A percentile compares a stretch with the other conserved stretches of the same genome.
Conservation (phyloP, 78 protist species). For the Dictyostelium intermedium region DNA sequence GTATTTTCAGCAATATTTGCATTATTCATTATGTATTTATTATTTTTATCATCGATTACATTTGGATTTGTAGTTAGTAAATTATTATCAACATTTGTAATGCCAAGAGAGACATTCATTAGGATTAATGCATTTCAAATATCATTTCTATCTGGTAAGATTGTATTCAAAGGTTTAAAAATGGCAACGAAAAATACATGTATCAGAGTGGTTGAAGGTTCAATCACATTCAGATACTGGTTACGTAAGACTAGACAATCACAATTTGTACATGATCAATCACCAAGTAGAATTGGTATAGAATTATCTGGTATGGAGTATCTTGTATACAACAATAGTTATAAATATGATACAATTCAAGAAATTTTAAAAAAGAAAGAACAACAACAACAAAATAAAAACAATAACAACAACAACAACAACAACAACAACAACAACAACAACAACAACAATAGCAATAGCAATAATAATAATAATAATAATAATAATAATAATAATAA, state of each 20-base stretch:
- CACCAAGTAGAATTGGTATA: constrained; percentile 44
- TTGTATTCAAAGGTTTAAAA: constrained; percentile 51
- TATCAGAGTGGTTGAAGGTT: constrained; percentile 42
- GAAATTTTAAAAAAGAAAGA: constrained; percentile 12
- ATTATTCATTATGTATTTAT: constrained; percentile 46
- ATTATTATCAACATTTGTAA: constrained; percentile 22
- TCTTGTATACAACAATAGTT: constrained; percentile 59
- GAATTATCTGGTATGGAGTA: constrained; percentile 74
- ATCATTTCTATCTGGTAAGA: constrained; percentile 48
- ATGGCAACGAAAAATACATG: constrained; percentile 69
- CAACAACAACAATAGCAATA: not conserved
- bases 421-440: not conserved
- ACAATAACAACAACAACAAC: not conserved
- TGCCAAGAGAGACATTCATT: constrained; percentile 49
- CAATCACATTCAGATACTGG: constrained; percentile 60
- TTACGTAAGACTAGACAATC: constrained; percentile 37
- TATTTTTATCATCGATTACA: constrained; percentile 60
- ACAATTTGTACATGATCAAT: not conserved
- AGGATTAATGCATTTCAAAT: constrained; percentile 43
- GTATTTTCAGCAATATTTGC: constrained; percentile 50
- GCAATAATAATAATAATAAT: not conserved
- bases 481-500: not conserved
- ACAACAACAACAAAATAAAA: not conserved
- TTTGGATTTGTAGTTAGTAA: constrained; percentile 66
- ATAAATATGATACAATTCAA: constrained; percentile 62